phyloP scores from a whole-genome alignment of 2,329 filamentous ascomycete species.

The Colletotrichum sp. region DNA sequence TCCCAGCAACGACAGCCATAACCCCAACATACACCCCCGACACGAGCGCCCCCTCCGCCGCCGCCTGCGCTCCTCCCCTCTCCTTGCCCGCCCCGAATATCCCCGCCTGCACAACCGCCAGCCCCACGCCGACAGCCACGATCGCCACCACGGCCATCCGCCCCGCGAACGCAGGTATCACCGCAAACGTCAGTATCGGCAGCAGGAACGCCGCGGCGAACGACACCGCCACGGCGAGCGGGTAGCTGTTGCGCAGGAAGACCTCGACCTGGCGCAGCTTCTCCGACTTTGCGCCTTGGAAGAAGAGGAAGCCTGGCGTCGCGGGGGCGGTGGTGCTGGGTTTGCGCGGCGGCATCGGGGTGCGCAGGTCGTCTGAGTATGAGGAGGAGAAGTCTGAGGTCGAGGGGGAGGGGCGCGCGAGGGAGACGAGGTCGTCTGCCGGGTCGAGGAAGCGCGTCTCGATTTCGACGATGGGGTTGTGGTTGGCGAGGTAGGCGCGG shows the following conservation, averaged over 20 bases:
- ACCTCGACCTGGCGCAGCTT: not conserved
- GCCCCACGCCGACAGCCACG: slow-evolving; percentile 50
- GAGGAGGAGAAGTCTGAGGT: not conserved
- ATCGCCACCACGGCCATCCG: slow-evolving; percentile 63
- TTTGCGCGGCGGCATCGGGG: slow-evolving; percentile 21
- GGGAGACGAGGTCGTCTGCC: slow-evolving; percentile 58
- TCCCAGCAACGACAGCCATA: slow-evolving; percentile 38
- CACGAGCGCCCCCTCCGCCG: slow-evolving; percentile 27
- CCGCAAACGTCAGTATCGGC: slow-evolving; percentile 62
- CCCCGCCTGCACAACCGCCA: slow-evolving; percentile 32
- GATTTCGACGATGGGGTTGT: slow-evolving; percentile 59
- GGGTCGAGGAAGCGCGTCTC: slow-evolving; percentile 67
- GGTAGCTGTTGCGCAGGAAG: not conserved
- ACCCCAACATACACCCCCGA: slow-evolving; percentile 37
- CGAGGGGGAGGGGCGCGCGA: slow-evolving; percentile 24
- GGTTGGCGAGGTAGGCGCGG: slow-evolving; percentile 59
- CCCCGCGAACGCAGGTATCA: slow-evolving; percentile 61
- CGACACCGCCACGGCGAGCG: slow-evolving; percentile 43
- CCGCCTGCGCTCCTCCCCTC: slow-evolving; percentile 16
- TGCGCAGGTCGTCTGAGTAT: slow-evolving; percentile 8
- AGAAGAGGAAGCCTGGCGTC: not conserved
- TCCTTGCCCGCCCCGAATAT: slow-evolving; percentile 27
- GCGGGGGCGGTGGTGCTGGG: not conserved
- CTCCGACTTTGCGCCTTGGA: slow-evolving; percentile 1
- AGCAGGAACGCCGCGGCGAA: slow-evolving; percentile 58